phyloP scores from a whole-genome alignment of 345 rosid species.

The Rhizophora apiculata region DNA sequence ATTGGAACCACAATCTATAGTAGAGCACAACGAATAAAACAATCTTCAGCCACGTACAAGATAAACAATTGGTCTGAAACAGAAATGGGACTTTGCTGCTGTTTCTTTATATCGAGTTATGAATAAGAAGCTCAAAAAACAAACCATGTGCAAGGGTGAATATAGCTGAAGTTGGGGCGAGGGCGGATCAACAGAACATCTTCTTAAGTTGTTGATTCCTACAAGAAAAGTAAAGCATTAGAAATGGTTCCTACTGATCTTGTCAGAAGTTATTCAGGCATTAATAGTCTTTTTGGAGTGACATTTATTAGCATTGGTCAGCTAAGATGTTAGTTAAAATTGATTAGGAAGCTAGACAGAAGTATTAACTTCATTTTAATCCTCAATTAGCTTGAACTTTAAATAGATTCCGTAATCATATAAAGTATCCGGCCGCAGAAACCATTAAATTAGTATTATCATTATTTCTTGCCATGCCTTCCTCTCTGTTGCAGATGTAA shows the following conservation, averaged over 20 bases:
- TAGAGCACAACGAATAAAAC: background rate
- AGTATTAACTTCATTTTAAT: too few species aligned
- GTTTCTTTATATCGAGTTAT: background rate
- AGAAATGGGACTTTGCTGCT: background rate
- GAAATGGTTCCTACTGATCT: too few species aligned
- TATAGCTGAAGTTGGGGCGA: too few species aligned
- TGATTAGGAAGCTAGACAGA: too few species aligned
- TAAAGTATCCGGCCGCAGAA: conserved; percentile 14
- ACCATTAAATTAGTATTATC: conserved; percentile 18
- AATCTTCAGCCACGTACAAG: background rate
- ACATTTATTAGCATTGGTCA: background rate
- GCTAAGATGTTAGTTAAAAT: conserved; percentile 9
- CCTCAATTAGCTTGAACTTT: too few species aligned
- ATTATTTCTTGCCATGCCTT: conserved; percentile 14
- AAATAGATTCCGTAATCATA: too few species aligned
- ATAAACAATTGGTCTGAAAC: too few species aligned
- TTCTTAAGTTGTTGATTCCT: too few species aligned
- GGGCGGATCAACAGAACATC: too few species aligned
- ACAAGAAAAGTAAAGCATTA: too few species aligned
- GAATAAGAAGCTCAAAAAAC: too few species aligned
- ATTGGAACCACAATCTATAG: conserved; percentile 4
- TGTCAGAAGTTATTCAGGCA: background rate
- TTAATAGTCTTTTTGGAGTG: background rate
- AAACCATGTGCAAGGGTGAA: too few species aligned
- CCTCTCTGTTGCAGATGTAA: conserved; percentile 22